Conservation (phyloP, 768 basidiomycete species). For the Podaxis mareebaensis region DNA sequence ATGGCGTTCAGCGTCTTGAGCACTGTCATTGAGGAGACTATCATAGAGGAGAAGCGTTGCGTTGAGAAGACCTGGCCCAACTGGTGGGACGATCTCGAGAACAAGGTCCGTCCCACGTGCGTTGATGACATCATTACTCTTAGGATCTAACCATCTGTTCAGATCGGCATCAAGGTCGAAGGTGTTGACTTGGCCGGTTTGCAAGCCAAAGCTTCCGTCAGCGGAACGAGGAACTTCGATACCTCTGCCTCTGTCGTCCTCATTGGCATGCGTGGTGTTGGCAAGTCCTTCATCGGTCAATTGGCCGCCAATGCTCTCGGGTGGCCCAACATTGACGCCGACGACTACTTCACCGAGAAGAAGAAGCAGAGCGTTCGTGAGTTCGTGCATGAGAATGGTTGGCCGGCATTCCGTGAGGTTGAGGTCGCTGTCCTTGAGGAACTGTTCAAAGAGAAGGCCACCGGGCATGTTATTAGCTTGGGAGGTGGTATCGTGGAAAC, state of each 20-base stretch:
- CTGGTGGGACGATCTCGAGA: conserved; percentile 98
- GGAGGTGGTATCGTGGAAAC: conserved; percentile 96
- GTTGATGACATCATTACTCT: neutral
- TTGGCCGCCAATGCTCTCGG: conserved; percentile 73
- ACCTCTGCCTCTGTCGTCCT: conserved; percentile 66
- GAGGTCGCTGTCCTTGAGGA: conserved; percentile 73
- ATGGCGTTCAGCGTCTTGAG: conserved; percentile 97
- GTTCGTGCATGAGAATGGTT: conserved; percentile 82
- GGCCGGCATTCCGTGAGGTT: conserved; percentile 85
- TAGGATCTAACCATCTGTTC: neutral
- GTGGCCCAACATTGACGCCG: conserved; percentile 82
- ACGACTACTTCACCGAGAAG: conserved; percentile 70
- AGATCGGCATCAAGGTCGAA: conserved; percentile 89
- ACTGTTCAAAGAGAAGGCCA: conserved; percentile 57
- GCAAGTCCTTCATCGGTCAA: conserved; percentile 87
- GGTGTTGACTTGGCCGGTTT: conserved; percentile 72
- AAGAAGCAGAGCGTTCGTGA: conserved; percentile 63
- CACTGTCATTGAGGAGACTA: conserved; percentile 67
- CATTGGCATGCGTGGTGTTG: conserved; percentile 96
- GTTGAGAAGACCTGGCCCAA: conserved; percentile 99
- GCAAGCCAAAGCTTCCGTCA: conserved; percentile 43
- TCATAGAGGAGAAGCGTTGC: conserved; percentile 94
- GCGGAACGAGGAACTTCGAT: conserved; percentile 33
- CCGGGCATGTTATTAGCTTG: conserved; percentile 78
- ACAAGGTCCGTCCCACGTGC: conserved; percentile 63